Base-by-base conservation (phyloP, 257 asterid genomes). In the Marsdenia floribunda region DNA sequence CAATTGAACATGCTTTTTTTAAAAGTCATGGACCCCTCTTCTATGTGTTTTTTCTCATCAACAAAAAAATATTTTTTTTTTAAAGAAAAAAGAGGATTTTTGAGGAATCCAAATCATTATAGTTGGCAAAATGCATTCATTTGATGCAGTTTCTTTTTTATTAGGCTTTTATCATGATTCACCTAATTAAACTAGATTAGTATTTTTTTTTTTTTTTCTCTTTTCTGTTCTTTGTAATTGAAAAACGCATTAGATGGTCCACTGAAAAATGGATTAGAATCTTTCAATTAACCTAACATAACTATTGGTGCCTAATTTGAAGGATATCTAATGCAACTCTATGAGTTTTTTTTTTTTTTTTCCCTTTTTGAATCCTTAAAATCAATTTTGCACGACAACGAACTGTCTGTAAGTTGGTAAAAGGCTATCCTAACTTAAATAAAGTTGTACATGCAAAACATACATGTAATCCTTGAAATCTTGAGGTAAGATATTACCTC, bases 61-160 rank as follows among this genome's bases (percentile, higher is more conserved):
- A 70, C 38, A 19, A 68, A 52, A 61, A 68, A 1, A 0, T 29
- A 0, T 29, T 29, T 29, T 29, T 29, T 29, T 26, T 68, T 19
- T 68, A 68, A 7, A 1, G 63, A 16, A 55, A 16, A 65, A 68
- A 50, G 71, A 59, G 46, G 26, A 53, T 60, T 55, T 74, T 46
- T 21, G 38, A 35, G 47, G 67, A 69, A 59, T 63, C 68, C 74
- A 73, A 73, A 44, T 73, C 70, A 73, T 73, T 59, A 59, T 58
- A 53, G 35, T 58, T 44, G 24, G 52, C 71, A 73, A 42, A 44
- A 40, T 21, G 55, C 55, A 38, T 55, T 21, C 68, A n/a, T 55
- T n/a, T 57, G 35, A 38, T 38, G 35, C 4, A 9, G 42, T 24
- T 16, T 71, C 21, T 52, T 53, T 19, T 21, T 10, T 21, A 19